Conservation (phyloP, 108 stramenopile species). For the Schizochytrium sp. region DNA sequence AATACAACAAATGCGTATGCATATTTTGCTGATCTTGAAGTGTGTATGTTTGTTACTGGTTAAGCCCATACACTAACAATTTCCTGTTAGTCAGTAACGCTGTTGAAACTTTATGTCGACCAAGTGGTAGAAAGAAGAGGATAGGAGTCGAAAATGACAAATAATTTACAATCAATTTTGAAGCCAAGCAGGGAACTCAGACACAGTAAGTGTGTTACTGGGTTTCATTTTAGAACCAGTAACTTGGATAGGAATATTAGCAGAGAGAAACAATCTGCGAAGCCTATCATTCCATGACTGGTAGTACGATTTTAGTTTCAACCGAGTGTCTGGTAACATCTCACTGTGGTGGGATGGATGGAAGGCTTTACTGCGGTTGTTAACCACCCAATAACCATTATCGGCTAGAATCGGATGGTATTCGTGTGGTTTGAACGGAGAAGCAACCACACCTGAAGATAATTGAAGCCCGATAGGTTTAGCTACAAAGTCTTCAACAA, state of each 20-base stretch:
- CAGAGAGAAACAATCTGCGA: neutral
- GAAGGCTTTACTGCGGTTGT: conserved; percentile 34
- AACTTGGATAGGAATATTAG: neutral
- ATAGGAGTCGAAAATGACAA: neutral
- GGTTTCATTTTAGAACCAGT: neutral
- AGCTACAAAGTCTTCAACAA: conserved; percentile 13
- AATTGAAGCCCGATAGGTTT: neutral
- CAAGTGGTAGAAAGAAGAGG: neutral
- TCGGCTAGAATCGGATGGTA: neutral
- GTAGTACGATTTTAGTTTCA: neutral
- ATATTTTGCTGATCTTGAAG: neutral
- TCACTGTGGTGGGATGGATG: neutral
- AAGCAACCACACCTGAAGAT: too few relatives aligned
- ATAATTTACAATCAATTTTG: neutral
- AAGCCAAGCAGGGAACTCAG: neutral
- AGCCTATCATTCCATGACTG: neutral
- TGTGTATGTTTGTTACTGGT: neutral
- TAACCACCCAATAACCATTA: neutral
- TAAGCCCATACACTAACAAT: neutral
- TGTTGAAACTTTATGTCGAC: neutral
- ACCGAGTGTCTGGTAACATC: neutral
- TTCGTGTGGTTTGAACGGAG: neutral
- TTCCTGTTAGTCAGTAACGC: neutral
- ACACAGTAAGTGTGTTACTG: neutral
- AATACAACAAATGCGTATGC: neutral